Conservation (phyloP, 1,284 basidiomycete genomes). For the Ceratobasidium papillatum region DNA sequence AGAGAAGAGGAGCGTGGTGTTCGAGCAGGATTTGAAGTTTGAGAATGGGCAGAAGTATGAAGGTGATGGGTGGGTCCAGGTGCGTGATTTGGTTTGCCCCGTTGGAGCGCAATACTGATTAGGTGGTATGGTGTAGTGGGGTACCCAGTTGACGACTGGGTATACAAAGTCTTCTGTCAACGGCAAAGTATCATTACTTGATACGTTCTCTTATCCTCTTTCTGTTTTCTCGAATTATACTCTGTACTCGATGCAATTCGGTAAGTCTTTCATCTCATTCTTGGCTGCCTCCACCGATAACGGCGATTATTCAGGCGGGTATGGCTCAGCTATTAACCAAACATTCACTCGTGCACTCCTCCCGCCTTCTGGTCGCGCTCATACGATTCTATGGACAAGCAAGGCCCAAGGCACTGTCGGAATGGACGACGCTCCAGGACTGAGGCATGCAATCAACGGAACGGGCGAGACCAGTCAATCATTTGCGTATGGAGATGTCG, state of each 20-base stretch:
- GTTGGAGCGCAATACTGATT: no score
- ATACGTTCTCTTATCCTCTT: slow-evolving; percentile 41
- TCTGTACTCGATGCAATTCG: slow-evolving; percentile 39
- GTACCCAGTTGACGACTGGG: slow-evolving; percentile 36
- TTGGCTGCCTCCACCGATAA: neutral
- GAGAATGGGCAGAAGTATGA: slow-evolving; percentile 38
- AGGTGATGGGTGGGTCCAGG: slow-evolving; percentile 41
- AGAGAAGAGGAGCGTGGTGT: slow-evolving; percentile 27
- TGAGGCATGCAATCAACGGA: slow-evolving; percentile 55
- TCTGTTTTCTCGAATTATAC: slow-evolving; percentile 41
- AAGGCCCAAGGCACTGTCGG: slow-evolving; percentile 53
- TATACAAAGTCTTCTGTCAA: slow-evolving; percentile 27
- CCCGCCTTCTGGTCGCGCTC: slow-evolving; percentile 50
- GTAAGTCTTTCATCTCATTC: neutral
- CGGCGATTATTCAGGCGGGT: slow-evolving; percentile 48
- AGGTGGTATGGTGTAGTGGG: slow-evolving; percentile 17
- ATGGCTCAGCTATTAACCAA: slow-evolving; percentile 54
- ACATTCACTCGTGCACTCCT: slow-evolving; percentile 52
- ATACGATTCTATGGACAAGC: slow-evolving; percentile 51
- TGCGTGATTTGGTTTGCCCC: neutral
- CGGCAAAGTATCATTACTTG: slow-evolving; percentile 28
- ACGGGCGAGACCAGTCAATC: slow-evolving; percentile 53
- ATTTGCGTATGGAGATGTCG: slow-evolving; percentile 49
- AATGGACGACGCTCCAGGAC: slow-evolving; percentile 55
- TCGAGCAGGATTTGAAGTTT: slow-evolving; percentile 24